Conservation (phyloP, 345 rosid species). For the Cardiospermum halicacabum region DNA sequence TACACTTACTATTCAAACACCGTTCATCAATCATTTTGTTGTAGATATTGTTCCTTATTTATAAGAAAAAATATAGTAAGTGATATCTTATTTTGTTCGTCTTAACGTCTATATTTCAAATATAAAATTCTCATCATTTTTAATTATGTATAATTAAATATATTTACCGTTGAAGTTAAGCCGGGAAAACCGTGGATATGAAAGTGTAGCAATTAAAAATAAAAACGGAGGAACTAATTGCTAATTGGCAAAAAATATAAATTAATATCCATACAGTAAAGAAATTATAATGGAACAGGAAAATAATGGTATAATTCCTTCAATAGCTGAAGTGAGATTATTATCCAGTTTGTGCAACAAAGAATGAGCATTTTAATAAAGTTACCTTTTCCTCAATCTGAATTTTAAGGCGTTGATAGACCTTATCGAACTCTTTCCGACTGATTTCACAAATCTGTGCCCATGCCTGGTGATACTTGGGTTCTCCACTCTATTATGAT, state of each 20-base stretch:
- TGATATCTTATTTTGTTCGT: too few relatives aligned
- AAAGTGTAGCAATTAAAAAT: too few relatives aligned
- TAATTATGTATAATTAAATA: too few relatives aligned
- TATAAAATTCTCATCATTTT: too few relatives aligned
- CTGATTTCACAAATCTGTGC: conserved; percentile 70
- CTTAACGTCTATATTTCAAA: too few relatives aligned
- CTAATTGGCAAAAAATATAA: background rate
- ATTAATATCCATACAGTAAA: background rate
- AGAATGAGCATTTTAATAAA: background rate
- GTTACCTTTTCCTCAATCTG: conserved; percentile 84
- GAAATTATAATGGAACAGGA: background rate
- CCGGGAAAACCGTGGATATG: too few relatives aligned
- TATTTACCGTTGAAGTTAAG: too few relatives aligned
- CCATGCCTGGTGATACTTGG: conserved; percentile 77
- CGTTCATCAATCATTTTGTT: too few relatives aligned
- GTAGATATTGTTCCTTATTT: too few relatives aligned
- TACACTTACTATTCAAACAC: too few relatives aligned
- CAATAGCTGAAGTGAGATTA: background rate
- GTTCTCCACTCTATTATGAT: conserved; percentile 70
- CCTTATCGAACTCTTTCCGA: conserved; percentile 73
- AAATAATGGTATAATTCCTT: background rate
- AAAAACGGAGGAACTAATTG: too few relatives aligned
- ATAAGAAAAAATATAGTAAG: too few relatives aligned
- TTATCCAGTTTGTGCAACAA: background rate
- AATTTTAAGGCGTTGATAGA: conserved; percentile 74